Base-by-base conservation (phyloP, 2,329 filamentous ascomycete genomes). In the Aspergillus aculeatus region DNA sequence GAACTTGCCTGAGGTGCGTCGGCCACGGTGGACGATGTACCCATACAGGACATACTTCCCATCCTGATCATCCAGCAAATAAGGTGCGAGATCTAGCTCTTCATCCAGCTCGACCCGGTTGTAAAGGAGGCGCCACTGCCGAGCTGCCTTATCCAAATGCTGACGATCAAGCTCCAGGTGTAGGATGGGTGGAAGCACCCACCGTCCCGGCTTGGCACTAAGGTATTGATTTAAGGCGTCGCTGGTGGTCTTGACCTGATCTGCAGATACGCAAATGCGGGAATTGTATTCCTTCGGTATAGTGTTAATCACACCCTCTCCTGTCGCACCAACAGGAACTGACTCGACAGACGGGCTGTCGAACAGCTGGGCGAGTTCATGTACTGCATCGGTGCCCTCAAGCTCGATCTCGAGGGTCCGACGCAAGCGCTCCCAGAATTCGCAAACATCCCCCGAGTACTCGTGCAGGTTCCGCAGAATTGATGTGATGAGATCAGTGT, bases 1-100 rank as follows among this genome's bases (percentile, higher is more conserved):
- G 73, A 86, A 88, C 41, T 82, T 79, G 51, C 81, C 81, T 5
- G 84, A 87, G 21, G 82, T 82, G 16, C 86, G 80, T 48, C 80
- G 80, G 26, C 84, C 85, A 61, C 81, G 82, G 66, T 88, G 86
- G 2, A 85, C 83, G 32, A 87, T 75, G 62, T 87, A 83, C 3
- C 84, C 84, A 63, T 85, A 87, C 0, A 88, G 77, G 1, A 80
- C 81, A 66, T 87, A 88, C 11, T 76, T 69, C 12, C 74, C 75
- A 9, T 69, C 75, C 26, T 76, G 67, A 2, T 64, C 69, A 32
- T 75, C 70, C 19, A 70, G 60, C 2, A 73, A 69, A 58, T 69
- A 73, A 4, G 70, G 66, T 1, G 71, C 68, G n/a, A 86, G 71
- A 48, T 77, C 77, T 26, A 87, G 69, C 11, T 79, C 72, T 56